A percentile compares a stretch with the other conserved stretches of the same genome.
These are phyloP conservation scores for Yamadazyma akitaensis DNA, from an alignment of 805 yeast genomes.

Conservation along the genomic window DNA sequence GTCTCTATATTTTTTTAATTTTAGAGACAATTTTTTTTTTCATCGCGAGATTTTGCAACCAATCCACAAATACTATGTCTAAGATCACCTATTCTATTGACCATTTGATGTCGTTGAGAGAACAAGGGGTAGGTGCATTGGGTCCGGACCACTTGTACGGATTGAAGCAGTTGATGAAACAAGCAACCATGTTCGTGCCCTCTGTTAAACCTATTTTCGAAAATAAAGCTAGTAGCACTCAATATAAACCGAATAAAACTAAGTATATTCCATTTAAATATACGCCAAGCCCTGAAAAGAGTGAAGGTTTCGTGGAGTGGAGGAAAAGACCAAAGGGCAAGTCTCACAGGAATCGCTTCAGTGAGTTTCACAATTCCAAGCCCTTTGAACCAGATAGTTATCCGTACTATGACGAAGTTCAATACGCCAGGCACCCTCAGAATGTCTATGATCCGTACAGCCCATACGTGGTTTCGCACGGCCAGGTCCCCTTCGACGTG, in stretches of 20 bases:
- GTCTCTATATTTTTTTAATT: no score
- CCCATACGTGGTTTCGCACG: neutral
- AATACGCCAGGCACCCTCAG: neutral
- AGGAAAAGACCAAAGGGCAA: neutral
- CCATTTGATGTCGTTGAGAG: neutral
- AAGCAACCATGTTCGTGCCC: neutral
- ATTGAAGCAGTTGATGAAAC: conserved; percentile 2
- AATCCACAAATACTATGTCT: conserved; percentile 1
- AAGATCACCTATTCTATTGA: neutral
- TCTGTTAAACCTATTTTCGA: neutral
- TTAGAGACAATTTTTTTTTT: neutral
- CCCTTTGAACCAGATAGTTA: neutral
- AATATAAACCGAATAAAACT: neutral
- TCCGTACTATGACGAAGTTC: neutral
- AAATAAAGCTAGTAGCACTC: neutral
- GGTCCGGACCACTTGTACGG: neutral
- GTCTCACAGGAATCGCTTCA: neutral
- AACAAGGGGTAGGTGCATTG: neutral
- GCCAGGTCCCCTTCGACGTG: neutral
- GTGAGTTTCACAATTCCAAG: neutral
- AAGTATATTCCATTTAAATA: neutral
- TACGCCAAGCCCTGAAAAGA: neutral
- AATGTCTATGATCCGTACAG: neutral
- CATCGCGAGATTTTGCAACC: neutral
- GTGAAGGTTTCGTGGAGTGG: neutral